Evolutionary conservation across 768 basidiomycete genomes (phyloP).

Genomic region (Lactifluus piperatus): DNA sequence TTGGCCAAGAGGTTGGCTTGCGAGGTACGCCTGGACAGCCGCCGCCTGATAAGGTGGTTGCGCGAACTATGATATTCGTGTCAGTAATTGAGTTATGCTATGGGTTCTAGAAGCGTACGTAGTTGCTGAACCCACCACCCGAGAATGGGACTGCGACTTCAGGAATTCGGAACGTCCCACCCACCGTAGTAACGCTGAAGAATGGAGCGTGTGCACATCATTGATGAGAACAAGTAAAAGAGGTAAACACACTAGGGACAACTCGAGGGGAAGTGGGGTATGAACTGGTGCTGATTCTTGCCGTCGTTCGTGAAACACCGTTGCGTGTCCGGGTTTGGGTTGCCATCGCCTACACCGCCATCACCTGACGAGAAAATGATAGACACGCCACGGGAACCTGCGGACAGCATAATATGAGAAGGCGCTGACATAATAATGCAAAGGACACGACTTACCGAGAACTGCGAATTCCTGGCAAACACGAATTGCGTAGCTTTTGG

Average conservation of each 20-base stretch:
- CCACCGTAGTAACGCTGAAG: constrained; percentile 71
- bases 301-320: constrained; percentile 54
- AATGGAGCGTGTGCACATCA: background rate
- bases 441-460: constrained; percentile 35
- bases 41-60: constrained; percentile 44
- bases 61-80: constrained; percentile 36
- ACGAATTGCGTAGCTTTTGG: constrained; percentile 38
- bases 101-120: constrained; percentile 31
- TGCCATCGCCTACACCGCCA: constrained; percentile 56
- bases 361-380: constrained; percentile 62
- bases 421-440: background rate
- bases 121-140: constrained; percentile 69
- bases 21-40: constrained; percentile 37
- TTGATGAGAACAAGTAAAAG: background rate
- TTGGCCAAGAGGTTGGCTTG: constrained; percentile 32
- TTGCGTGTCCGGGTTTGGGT: constrained; percentile 43
- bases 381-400: constrained; percentile 58
- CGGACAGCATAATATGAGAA: background rate
- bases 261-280: constrained; percentile 47
- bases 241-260: constrained; percentile 33
- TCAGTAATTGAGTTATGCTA: background rate
- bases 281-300: constrained; percentile 42
- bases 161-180: constrained; percentile 51
- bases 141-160: constrained; percentile 55
- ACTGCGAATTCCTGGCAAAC: constrained; percentile 51